Conservation (phyloP, 2,329 filamentous ascomycete species). For the Kalmusia sp. region DNA sequence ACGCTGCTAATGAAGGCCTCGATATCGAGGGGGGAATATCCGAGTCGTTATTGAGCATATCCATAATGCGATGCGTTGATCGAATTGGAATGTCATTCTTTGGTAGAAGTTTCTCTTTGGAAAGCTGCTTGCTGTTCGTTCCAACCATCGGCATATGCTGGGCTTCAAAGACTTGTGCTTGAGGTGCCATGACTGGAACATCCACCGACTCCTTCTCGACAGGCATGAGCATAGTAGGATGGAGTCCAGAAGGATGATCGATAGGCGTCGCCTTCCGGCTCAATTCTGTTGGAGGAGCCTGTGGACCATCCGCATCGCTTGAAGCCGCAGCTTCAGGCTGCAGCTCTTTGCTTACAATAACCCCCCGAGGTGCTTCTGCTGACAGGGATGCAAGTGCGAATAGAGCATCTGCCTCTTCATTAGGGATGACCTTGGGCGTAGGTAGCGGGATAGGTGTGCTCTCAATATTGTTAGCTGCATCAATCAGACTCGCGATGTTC, state of each 20-base stretch:
- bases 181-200: conserved; percentile 20
- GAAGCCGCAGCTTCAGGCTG: conserved; percentile 10
- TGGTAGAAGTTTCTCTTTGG: conserved; percentile 15
- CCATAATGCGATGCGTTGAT: conserved; percentile 46
- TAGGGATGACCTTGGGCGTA: conserved; percentile 40
- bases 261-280: conserved; percentile 26
- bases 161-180: conserved; percentile 9
- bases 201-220: conserved; percentile 27
- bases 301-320: conserved; percentile 16
- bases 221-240: conserved; percentile 1
- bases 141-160: conserved; percentile 15
- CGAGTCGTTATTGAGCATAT: conserved; percentile 45
- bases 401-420: conserved; percentile 51
- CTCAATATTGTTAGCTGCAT: conserved; percentile 46
- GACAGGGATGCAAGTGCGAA: conserved; percentile 47
- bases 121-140: conserved; percentile 11
- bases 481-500: conserved; percentile 43
- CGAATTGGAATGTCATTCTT: conserved; percentile 33
- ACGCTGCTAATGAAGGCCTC: conserved; percentile 23
- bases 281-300: conserved; percentile 20
- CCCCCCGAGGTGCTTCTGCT: conserved; percentile 27
- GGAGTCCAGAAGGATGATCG: not conserved
- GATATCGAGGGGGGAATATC: conserved; percentile 34
- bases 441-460: conserved; percentile 28
- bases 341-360: conserved; percentile 9